Evolutionary conservation across 2,329 filamentous ascomycete genomes (phyloP), one percentile per base, ranked within the genome.

Genomic region (Fusarium multiceps): DNA sequence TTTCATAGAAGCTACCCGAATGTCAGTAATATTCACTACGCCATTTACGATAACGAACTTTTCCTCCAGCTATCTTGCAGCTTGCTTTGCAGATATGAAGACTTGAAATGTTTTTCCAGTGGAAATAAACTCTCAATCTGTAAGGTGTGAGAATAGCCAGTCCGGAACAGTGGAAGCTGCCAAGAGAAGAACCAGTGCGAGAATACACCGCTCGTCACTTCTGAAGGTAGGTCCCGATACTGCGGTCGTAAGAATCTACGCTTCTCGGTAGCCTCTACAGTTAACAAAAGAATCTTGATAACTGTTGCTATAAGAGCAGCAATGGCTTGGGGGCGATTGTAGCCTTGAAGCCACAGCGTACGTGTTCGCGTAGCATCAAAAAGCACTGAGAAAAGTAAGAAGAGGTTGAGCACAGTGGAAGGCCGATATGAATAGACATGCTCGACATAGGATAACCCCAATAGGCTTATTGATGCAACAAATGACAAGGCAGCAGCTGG

Each of bases 361-460:
- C 71, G 60, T 6, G 67, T 63, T 27, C 57, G 45, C 0, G 58
- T 21, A 4, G 60, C 58, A 10, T 72, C 70, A 13, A 72, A 69
- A 3, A 72, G 55, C 9, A 42, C 41, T 0, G 70, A 55, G 10
- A 72, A 58, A 3, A 71, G 59, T 1, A 72, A 25, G 13, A 66
- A 72, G 7, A 71, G 45, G 7, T 56, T 69, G 3, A 72, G 59
- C 2, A 72, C 47, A 4, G 70, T 72, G 1, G 70, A 72, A 1
- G 70, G 70, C 3, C 70, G 63, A 28, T 69, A 66, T 0, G 70
- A 71, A 13, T 68, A 66, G 49, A 68, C 51, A 21, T 72, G 70
- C n/a, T 72, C 70, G 4, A 72, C 18, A 7, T 60, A 72, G 4
- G 70, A 72, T 12, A 72, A 32, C 0, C 66, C 61, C 1, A 69